Conservation (phyloP, 2,329 filamentous ascomycete species). For the Trichoderma sp. region DNA sequence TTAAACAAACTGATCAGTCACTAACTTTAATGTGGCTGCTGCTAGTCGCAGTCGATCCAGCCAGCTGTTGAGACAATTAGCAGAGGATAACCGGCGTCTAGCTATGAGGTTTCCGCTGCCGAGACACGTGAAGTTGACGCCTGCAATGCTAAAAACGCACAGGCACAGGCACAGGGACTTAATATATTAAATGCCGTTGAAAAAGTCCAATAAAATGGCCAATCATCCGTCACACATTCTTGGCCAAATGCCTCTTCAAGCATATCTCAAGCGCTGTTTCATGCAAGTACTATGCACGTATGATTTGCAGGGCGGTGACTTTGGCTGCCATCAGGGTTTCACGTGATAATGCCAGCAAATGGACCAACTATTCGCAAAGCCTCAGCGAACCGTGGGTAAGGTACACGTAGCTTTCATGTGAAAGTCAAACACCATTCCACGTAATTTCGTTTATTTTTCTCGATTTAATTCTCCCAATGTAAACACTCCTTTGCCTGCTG, state of each 20-base stretch:
- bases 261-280: background rate
- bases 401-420: slow-evolving; percentile 21
- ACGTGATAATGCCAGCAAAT: slow-evolving; percentile 13
- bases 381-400: background rate
- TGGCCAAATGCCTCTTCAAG: background rate
- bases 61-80: background rate
- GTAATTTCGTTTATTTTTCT: background rate
- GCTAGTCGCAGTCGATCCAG: background rate
- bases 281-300: slow-evolving; percentile 3
- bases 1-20: background rate
- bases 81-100: background rate
- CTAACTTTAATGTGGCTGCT: background rate
- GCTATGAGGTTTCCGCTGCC: background rate
- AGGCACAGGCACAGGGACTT: background rate
- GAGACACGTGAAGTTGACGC: background rate
- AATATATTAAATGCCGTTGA: background rate
- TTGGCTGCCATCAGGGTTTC: background rate
- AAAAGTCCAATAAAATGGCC: background rate
- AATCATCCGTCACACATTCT: background rate
- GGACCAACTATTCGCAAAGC: background rate
- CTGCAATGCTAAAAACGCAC: background rate
- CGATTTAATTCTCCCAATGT: background rate
- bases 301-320: slow-evolving; percentile 14
- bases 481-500: background rate
- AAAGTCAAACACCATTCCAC: background rate